Evolutionary conservation across 768 basidiomycete species (phyloP).

Genomic region (Boletales sp.): DNA sequence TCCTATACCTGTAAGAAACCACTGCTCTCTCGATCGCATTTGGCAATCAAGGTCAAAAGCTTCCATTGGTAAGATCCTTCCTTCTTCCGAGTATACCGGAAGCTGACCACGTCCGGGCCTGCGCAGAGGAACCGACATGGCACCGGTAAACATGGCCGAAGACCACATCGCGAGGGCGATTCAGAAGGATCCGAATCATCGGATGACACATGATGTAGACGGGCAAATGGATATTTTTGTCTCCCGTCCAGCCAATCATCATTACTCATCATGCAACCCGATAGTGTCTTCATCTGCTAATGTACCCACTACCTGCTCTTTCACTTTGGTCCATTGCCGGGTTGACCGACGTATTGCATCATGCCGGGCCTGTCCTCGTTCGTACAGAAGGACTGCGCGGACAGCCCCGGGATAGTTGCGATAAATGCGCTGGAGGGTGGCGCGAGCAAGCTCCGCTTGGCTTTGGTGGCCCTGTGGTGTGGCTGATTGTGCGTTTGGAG

Average conservation of each 20-base stretch:
- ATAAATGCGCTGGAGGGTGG: slow-evolving; percentile 45
- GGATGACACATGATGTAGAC: slow-evolving; percentile 42
- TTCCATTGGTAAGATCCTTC: slow-evolving; percentile 65
- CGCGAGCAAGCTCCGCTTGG: slow-evolving; percentile 32
- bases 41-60: slow-evolving; percentile 86
- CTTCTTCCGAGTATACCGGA: slow-evolving; percentile 19
- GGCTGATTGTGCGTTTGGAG: slow-evolving; percentile 19
- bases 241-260: slow-evolving; percentile 12
- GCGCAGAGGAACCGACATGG: slow-evolving; percentile 78
- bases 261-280: slow-evolving; percentile 18
- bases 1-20: slow-evolving; percentile 52
- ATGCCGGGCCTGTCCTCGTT: slow-evolving; percentile 29
- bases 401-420: slow-evolving; percentile 48
- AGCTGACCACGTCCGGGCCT: slow-evolving; percentile 18
- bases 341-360: slow-evolving; percentile 12
- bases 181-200: slow-evolving; percentile 70
- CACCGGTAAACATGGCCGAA: slow-evolving; percentile 54
- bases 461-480: slow-evolving; percentile 18
- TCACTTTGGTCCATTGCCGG: slow-evolving; percentile 18
- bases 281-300: slow-evolving; percentile 22
- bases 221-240: slow-evolving; percentile 11
- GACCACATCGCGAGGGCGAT: slow-evolving; percentile 53
- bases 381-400: slow-evolving; percentile 30
- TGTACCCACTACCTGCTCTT: slow-evolving; percentile 20
- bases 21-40: slow-evolving; percentile 86